Evolutionary conservation across 1,284 basidiomycete genomes (phyloP).

Genomic region (Earliella scabrosa): DNA sequence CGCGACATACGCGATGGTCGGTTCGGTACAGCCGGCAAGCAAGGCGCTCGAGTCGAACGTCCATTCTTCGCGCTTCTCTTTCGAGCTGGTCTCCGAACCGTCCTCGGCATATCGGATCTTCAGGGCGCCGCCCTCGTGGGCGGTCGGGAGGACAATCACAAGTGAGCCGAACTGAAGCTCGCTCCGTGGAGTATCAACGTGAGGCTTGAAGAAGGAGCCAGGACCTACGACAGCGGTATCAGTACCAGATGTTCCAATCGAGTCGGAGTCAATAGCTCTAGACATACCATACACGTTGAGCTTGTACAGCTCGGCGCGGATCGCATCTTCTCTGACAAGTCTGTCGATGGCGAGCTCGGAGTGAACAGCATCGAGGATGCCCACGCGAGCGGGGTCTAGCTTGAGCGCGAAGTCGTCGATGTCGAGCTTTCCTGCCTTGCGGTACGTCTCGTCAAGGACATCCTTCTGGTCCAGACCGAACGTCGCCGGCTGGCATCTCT

Average conservation of each 20-base stretch:
- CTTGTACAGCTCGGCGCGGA: conserved; percentile 33
- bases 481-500: conserved; percentile 26
- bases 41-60: conserved; percentile 37
- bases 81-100: neutral
- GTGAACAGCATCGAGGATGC: conserved; percentile 30
- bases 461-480: conserved; percentile 27
- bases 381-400: conserved; percentile 29
- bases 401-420: conserved; percentile 27
- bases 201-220: conserved; percentile 33
- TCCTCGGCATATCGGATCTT: conserved; percentile 36
- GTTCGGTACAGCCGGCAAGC: conserved; percentile 12
- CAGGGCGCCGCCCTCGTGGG: conserved; percentile 45
- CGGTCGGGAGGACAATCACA: conserved; percentile 45
- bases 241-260: neutral
- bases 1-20: conserved; percentile 37
- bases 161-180: conserved; percentile 45
- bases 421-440: conserved; percentile 34
- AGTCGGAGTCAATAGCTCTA: too few species aligned
- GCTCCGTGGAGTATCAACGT: conserved; percentile 30
- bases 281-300: conserved; percentile 16
- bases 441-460: conserved; percentile 31
- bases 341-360: conserved; percentile 28
- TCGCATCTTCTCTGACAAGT: conserved; percentile 6
- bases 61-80: conserved; percentile 9
- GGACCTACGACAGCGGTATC: conserved; percentile 1